Base-by-base conservation (phyloP, 2,329 filamentous ascomycete genomes). In the Lomentospora prolificans region DNA sequence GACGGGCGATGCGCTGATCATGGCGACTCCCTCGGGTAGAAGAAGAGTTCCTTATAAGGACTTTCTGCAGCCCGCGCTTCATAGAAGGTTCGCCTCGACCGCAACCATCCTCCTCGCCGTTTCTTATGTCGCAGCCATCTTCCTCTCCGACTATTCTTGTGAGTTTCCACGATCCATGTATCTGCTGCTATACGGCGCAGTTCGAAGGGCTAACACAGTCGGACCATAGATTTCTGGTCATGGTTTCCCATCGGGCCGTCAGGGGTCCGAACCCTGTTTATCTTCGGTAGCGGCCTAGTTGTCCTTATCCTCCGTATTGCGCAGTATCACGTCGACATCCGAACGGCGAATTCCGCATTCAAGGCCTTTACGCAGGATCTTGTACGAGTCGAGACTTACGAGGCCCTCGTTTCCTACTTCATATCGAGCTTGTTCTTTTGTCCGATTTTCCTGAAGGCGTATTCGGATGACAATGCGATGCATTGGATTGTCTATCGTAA, bases 281-380 rank as follows among this genome's bases (percentile, higher is more conserved):
- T 96, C 60, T 92, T 91, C 72, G 73, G 87, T 59, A 86, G 85
- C 62, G 84, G 82, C 58, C 80, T 96, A 58, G 75, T 83, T 57
- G 79, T 96, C 61, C 88, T 95, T 71, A 79, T 96, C 62, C 80
- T 96, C 53, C 89, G 91, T 64, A 89, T 96, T 64, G 84, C 87
- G 48, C 86, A 91, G 68, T 84, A 90, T 70, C 89, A 92, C 66
- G 78, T 87, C 60, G 87, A 87, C 62, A 69, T 80, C 58, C 80
- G 87, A 65, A 91, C 87, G 17, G 86, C 87, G 39, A 75, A 77
- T 57, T 89, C 87, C 3, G 78, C 81, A 50, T 76, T 86, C 62
- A 75, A 86, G 58, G 86, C 82, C 6, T 78, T 92, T 56, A 71
- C 70, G 56, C 76, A 76, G 59, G 76, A 80, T 60, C 72, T 82